A percentile compares a stretch with the other conserved stretches of the same genome.
Conservation (phyloP, 441 rosid species). For the Populus hybrid region DNA sequence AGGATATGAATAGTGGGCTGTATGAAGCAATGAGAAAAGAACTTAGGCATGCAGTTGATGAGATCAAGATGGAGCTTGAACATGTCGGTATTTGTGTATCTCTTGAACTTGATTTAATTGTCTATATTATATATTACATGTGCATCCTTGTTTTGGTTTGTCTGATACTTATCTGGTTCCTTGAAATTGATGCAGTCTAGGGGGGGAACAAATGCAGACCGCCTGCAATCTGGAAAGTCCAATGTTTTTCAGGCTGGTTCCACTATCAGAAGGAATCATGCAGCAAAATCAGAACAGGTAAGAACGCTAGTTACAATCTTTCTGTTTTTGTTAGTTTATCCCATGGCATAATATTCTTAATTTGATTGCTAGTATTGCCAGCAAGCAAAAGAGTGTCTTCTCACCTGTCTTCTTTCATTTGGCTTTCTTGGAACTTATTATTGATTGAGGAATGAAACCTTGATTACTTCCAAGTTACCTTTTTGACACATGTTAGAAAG, state of each 20-base stretch:
- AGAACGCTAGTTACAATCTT: background rate
- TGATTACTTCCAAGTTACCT: background rate
- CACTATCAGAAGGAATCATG: slow-evolving; percentile 40
- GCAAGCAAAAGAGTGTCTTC: background rate
- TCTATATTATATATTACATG: background rate
- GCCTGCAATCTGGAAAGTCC: slow-evolving; percentile 32
- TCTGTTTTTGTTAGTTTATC: background rate
- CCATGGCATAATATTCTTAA: background rate
- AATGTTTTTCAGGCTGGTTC: slow-evolving; percentile 46
- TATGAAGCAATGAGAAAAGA: slow-evolving; percentile 66
- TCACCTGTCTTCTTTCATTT: background rate
- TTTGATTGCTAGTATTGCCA: background rate
- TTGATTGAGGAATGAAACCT: background rate
- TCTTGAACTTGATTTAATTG: slow-evolving; percentile 15
- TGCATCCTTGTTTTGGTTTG: slow-evolving; percentile 6
- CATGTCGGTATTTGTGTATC: slow-evolving; percentile 30
- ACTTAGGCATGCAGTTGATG: slow-evolving; percentile 69
- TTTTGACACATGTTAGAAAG: background rate
- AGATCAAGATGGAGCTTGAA: slow-evolving; percentile 54
- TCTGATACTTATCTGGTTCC: slow-evolving; percentile 10
- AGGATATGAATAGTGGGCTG: slow-evolving; percentile 43
- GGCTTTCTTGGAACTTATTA: background rate
- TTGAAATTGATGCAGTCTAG: slow-evolving; percentile 44
- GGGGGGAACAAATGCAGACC: slow-evolving; percentile 35
- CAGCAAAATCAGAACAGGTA: slow-evolving; percentile 67